These are phyloP conservation scores for Stereocaulon alpinum DNA, from an alignment of 495 filamentous ascomycete species.

Conservation along the genomic window DNA sequence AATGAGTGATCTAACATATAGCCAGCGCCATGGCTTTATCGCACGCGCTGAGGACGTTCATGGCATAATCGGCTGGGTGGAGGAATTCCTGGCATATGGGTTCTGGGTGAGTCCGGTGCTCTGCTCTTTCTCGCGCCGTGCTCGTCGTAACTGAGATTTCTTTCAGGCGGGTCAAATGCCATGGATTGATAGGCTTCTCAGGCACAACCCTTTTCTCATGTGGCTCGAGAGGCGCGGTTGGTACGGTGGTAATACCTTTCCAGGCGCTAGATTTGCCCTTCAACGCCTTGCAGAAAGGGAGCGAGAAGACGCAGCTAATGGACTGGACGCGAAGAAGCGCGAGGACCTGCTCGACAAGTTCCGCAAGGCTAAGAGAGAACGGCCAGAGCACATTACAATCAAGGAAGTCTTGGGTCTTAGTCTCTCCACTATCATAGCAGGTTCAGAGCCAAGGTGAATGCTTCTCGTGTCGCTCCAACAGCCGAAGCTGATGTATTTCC, in stretches of 20 bases:
- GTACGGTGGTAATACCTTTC: conserved; percentile 39
- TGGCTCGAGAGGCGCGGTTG: conserved; percentile 32
- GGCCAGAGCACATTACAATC: conserved; percentile 56
- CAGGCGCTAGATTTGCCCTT: conserved; percentile 51
- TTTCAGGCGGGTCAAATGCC: conserved; percentile 42
- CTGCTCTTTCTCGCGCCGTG: neutral
- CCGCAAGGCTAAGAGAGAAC: conserved; percentile 34
- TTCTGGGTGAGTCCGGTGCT: conserved; percentile 25
- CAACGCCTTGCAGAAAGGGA: conserved; percentile 44
- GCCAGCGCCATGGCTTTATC: conserved; percentile 54
- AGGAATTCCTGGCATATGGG: conserved; percentile 37
- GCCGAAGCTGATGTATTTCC: neutral
- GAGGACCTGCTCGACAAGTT: conserved; percentile 40
- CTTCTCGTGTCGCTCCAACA: neutral
- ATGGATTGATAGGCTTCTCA: conserved; percentile 37
- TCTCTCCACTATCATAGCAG: conserved; percentile 54
- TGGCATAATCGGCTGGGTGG: conserved; percentile 35
- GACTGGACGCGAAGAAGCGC: conserved; percentile 27
- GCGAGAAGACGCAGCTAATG: conserved; percentile 4
- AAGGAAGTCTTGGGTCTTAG: conserved; percentile 54
- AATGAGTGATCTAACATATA: conserved; percentile 54
- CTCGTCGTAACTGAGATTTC: conserved; percentile 20
- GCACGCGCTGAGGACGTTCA: conserved; percentile 48
- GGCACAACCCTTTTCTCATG: conserved; percentile 41
- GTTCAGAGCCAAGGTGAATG: conserved; percentile 44